phyloP scores from a whole-genome alignment of 208 protist genomes.

The Trichomonas vaginalis region DNA sequence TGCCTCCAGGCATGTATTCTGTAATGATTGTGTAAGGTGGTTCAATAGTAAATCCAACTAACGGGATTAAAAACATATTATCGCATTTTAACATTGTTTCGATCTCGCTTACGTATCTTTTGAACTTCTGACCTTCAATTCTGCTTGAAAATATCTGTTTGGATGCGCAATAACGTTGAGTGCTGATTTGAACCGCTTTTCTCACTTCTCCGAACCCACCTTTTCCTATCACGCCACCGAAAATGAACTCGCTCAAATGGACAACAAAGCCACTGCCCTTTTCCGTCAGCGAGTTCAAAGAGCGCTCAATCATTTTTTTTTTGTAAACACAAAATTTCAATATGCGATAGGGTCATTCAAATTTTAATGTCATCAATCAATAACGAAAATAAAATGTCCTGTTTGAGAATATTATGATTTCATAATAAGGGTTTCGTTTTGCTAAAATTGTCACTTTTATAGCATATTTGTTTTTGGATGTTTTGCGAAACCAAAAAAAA shows the following conservation, averaged over 20 bases:
- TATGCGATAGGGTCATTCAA: too few relatives aligned
- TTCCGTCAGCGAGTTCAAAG: neutral
- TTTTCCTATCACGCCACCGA: neutral
- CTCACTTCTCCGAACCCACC: neutral
- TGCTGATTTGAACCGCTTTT: neutral
- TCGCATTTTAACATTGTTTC: neutral
- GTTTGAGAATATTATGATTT: too few relatives aligned
- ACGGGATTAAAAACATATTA: neutral
- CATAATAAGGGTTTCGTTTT: too few relatives aligned
- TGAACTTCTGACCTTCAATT: neutral
- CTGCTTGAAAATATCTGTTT: neutral
- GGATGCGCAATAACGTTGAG: neutral
- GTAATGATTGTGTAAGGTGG: neutral
- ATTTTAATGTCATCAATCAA: too few relatives aligned
- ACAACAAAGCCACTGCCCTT: neutral
- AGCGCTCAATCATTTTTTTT: neutral
- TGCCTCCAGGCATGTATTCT: neutral
- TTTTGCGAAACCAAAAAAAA: too few relatives aligned
- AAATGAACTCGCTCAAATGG: neutral
- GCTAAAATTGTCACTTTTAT: too few relatives aligned
- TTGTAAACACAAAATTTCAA: too few relatives aligned
- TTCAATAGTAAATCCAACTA: neutral
- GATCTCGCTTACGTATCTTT: neutral
- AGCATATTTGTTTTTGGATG: too few relatives aligned
- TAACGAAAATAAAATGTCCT: too few relatives aligned